Base-by-base conservation (phyloP, 2,329 filamentous ascomycete species). In the Chalaropsis ovoidea region DNA sequence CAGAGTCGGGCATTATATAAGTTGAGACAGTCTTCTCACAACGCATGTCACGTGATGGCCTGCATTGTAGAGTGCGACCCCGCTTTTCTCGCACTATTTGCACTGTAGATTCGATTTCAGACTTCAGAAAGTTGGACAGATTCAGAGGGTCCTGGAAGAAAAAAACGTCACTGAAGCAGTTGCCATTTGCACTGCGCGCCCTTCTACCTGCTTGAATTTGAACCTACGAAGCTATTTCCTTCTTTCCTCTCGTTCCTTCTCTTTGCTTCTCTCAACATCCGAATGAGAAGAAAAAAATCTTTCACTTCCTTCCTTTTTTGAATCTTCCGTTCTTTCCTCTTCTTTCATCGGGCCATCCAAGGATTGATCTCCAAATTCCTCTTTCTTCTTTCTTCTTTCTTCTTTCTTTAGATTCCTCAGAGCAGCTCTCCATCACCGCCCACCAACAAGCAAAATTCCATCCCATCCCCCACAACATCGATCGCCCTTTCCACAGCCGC, bases 31-130 rank as follows among this genome's bases (percentile, higher is more conserved):
- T n/a, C n/a, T 31, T 31, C 31, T 31, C 31, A 6, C 3, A 31
- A 31, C 31, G 6, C 6, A 31, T 2, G 6, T 31, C 31, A 31
- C 31, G 31, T 31, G 31, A 31, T 31, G 31, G 31, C 31, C 6
- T 31, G 31, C 31, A n/a, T 31, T 31, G 17, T n/a, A 43, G 4
- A 10, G 42, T 43, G 42, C 42, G 42, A 15, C 7, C 42, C 2
- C 17, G 42, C 11, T 43, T 43, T 6, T 35, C 15, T 31, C 27
- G 7, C 27, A 11, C 27, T 31, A 5, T 17, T 17, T 19, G 52
- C 52, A 56, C 52, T 11, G 52, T 56, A 17, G 19, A 56, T 43
- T n/a, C 42, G 7, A 43, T 56, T 56, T 56, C 15, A 56, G 31
- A 31, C 6, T 31, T 31, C 31, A 31, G 31, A 2, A n/a, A n/a